phyloP scores from a whole-genome alignment of 2,329 filamentous ascomycete genomes.

The Colletotrichum magnum region DNA sequence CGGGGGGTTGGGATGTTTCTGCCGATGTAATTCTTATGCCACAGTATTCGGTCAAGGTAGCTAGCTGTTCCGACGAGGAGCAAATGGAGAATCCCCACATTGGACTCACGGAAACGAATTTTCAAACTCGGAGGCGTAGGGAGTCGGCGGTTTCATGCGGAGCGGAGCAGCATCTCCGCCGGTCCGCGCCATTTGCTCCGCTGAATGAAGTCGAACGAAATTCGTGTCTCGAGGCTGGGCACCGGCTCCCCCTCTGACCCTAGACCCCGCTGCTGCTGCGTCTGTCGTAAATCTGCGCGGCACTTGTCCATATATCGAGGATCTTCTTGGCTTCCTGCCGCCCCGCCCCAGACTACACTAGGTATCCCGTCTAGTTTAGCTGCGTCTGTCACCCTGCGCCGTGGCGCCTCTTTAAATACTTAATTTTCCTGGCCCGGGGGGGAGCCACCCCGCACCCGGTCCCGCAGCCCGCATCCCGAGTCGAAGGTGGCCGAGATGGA shows the following conservation, averaged over 20 bases:
- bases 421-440: not conserved
- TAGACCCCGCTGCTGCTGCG: not conserved
- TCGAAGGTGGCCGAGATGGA: not conserved
- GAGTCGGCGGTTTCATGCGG: not conserved
- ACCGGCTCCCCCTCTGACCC: too few species aligned
- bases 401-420: not conserved
- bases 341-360: not conserved
- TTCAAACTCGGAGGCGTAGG: not conserved
- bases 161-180: not conserved
- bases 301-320: not conserved
- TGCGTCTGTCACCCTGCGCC: not conserved
- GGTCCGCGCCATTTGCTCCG: not conserved
- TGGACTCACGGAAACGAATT: slow-evolving; percentile 1
- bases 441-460: not conserved
- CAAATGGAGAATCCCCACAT: slow-evolving; percentile 37
- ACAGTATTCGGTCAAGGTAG: slow-evolving; percentile 19
- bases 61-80: slow-evolving; percentile 18
- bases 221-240: not conserved
- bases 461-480: not conserved
- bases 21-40: slow-evolving; percentile 33
- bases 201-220: not conserved
- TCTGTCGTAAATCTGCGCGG: slow-evolving; percentile 1
- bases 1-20: not conserved
- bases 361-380: not conserved
- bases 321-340: too few species aligned